A percentile compares a stretch with the other conserved stretches of the same genome.
Evolutionary conservation across 169 alveolate species (phyloP).

Genomic region (Plasmodium vivax): DNA sequence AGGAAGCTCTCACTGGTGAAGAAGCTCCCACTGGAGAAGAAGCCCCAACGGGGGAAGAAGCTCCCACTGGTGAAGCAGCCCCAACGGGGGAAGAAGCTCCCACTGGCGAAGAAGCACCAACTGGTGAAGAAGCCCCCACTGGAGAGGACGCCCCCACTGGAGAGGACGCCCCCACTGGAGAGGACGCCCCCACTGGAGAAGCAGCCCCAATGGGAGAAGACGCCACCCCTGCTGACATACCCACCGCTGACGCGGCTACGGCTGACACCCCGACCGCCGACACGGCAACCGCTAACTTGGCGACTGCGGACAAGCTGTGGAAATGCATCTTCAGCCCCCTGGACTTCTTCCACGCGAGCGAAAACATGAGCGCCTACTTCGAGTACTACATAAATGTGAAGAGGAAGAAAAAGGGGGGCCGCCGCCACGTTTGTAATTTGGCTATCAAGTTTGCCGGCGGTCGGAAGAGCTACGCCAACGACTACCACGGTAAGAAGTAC

Average conservation of each 20-base stretch:
- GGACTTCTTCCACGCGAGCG: conserved; percentile 33
- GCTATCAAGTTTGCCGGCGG: conserved; percentile 5
- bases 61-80: not conserved
- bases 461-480: not conserved
- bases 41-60: not conserved
- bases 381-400: conserved; percentile 17
- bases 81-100: not conserved
- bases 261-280: not conserved
- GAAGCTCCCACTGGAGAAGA: not conserved
- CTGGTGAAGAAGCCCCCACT: not conserved
- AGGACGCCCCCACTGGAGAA: not conserved
- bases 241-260: not conserved
- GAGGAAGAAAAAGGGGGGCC: not conserved
- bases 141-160: not conserved
- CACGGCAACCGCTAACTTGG: no score
- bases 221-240: not conserved
- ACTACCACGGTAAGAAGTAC: not conserved
- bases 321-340: conserved; percentile 29
- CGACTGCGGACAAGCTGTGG: conserved; percentile 10
- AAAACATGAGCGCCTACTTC: conserved; percentile 24
- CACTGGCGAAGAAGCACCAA: not conserved
- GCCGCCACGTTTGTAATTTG: not conserved
- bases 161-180: not conserved
- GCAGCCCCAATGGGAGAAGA: not conserved
- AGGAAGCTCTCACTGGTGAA: not conserved